Evolutionary conservation across 2,329 filamentous ascomycete genomes (phyloP), one percentile per base, ranked within the genome.

Genomic region (Diaporthe citri): DNA sequence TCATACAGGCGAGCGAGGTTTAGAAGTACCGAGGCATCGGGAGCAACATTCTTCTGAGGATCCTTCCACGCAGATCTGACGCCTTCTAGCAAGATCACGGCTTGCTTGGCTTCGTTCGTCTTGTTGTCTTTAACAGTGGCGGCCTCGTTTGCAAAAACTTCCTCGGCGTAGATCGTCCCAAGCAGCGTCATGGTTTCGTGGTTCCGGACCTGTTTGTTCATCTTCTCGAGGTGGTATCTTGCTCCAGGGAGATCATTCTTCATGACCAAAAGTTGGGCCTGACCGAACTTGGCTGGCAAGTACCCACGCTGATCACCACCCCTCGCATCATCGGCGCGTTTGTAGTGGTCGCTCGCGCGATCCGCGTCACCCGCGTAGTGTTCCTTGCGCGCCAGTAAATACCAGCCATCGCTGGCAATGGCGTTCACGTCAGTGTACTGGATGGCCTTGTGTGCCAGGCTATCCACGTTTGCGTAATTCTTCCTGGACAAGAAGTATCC

Each of bases 361-460:
- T 93, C 88, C 9, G 91, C 85, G 74, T 98, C 92, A 56, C 93
- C 93, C 74, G 92, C 90, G 78, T 95, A 95, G 82, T 99, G 97
- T 77, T 96, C 95, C 82, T 97, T 98, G 76, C 96, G 90, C 39
- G 95, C 97, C 55, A 98, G 90, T 12, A 98, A 86, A 84, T 98
- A 99, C 96, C 96, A 98, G 48, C 97, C 97, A 82, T 99, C 97
- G 84, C 96, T 98, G 34, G 96, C 96, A 82, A 98, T 95, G 4
- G 96, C 95, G 82, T 98, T 98, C 79, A 98, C 95, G 81, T 99
- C 97, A 3, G 97, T 98, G 80, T 95, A 93, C 81, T 98, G 95
- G 77, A 99, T 98, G 9, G 97, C 96, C 83, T 97, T 97, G 82
- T 96, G 94, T 10, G 96, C 95, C 25, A 99, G 88, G 28, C 92